phyloP scores from a whole-genome alignment of 176 grass and related monocot species.

The Secale cereale region DNA sequence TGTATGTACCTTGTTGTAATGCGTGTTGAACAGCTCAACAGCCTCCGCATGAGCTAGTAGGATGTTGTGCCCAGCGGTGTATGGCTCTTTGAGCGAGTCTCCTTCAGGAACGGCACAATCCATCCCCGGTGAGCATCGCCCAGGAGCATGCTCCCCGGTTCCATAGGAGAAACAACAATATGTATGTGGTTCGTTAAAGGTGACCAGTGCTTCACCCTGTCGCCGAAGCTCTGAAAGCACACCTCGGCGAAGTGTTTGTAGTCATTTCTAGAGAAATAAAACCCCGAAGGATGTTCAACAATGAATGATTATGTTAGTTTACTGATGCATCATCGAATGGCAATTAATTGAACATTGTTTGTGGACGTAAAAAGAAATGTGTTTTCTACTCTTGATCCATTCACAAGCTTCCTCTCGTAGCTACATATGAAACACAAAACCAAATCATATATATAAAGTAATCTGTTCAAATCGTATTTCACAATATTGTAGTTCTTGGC shows the following conservation, averaged over 20 bases:
- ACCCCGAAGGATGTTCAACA: background rate
- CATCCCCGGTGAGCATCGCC: background rate
- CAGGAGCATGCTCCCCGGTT: background rate
- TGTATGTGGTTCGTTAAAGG: constrained; percentile 22
- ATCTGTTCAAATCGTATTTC: no score
- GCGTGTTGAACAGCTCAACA: background rate
- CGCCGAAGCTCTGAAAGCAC: constrained; percentile 8
- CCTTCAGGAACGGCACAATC: background rate
- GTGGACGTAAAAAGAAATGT: background rate
- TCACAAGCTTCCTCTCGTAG: no score
- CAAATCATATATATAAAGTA: no score
- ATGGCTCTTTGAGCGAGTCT: background rate
- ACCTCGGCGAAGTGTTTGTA: background rate
- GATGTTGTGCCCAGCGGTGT: background rate
- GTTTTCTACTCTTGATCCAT: background rate
- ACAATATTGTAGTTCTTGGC: background rate
- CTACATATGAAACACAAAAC: no score
- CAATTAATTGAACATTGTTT: background rate
- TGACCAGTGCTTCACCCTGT: constrained; percentile 31
- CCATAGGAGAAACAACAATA: background rate
- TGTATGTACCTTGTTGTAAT: background rate
- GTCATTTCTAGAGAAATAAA: background rate
- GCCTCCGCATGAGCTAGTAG: background rate
- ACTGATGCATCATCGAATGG: background rate
- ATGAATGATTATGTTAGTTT: background rate